A percentile compares a stretch with the other conserved stretches of the same genome.
These are phyloP conservation scores for Trichosporon asahii DNA, from an alignment of 1,284 basidiomycete genomes.

Conservation along the genomic window DNA sequence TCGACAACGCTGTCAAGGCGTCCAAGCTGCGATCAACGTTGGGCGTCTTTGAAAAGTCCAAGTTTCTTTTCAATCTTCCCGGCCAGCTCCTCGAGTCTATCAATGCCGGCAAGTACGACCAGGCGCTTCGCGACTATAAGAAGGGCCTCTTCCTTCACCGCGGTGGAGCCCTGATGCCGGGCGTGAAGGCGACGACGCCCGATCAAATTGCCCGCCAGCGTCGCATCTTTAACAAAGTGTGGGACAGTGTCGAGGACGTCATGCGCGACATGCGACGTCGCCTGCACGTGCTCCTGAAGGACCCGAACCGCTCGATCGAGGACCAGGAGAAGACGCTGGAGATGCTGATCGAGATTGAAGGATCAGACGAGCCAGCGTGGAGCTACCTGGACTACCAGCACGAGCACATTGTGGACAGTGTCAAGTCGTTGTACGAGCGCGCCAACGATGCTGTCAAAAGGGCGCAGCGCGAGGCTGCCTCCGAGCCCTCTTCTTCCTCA, in stretches of 20 bases:
- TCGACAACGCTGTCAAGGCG: conserved; percentile 94
- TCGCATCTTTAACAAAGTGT: conserved; percentile 92
- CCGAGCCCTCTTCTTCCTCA: conserved; percentile 33
- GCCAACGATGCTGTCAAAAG: conserved; percentile 60
- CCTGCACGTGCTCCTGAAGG: conserved; percentile 73
- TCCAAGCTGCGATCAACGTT: conserved; percentile 88
- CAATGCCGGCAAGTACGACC: conserved; percentile 74
- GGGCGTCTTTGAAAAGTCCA: conserved; percentile 91
- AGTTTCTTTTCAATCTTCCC: conserved; percentile 98
- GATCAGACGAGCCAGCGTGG: conserved; percentile 77
- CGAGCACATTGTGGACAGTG: conserved; percentile 72
- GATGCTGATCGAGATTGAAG: conserved; percentile 80
- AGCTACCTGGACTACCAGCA: conserved; percentile 93
- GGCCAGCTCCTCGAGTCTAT: conserved; percentile 87
- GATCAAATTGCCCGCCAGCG: conserved; percentile 69
- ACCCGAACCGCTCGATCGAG: conserved; percentile 71
- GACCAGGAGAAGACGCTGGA: conserved; percentile 97
- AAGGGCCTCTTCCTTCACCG: conserved; percentile 89
- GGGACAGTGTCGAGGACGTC: conserved; percentile 89
- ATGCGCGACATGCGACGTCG: conserved; percentile 85
- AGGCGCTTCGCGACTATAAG: conserved; percentile 92
- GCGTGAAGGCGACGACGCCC: conserved; percentile 56
- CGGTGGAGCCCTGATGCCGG: conserved; percentile 72
- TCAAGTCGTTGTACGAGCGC: conserved; percentile 65
- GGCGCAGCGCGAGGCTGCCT: conserved; percentile 9